Evolutionary conservation across 148 eudicot genomes (phyloP).

Genomic region (Chenopodium formosanum): DNA sequence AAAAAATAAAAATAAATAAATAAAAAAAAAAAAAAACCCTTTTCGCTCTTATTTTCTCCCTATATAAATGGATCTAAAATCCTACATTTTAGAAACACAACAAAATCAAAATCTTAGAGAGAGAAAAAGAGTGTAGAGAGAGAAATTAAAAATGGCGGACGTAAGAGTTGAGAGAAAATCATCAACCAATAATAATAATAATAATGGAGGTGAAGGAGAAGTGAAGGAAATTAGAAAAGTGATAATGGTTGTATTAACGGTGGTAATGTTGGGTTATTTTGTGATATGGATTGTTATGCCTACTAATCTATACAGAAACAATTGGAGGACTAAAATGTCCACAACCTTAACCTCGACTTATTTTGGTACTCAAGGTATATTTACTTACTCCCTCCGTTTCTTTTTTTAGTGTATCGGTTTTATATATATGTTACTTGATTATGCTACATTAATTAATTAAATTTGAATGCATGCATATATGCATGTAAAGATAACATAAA

Average conservation of each 20-base stretch:
- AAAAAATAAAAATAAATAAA: neutral
- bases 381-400: no score
- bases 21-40: neutral
- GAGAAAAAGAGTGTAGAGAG: neutral
- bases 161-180: neutral
- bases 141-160: constrained; percentile 1
- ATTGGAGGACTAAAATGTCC: constrained; percentile 43
- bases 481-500: neutral
- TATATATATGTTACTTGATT: neutral
- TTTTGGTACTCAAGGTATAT: constrained; percentile 59
- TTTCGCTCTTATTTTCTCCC: neutral
- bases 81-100: constrained; percentile 6
- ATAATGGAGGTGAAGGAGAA: neutral
- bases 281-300: constrained; percentile 55
- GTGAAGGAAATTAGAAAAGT: constrained; percentile 20
- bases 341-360: constrained; percentile 45
- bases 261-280: constrained; percentile 45
- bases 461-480: neutral
- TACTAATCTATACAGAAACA: constrained; percentile 32
- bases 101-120: neutral
- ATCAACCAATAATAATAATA: neutral
- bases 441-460: neutral
- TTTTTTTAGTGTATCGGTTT: neutral
- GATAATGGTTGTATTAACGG: constrained; percentile 23
- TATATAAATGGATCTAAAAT: constrained; percentile 29